These are phyloP conservation scores for Metahyphopichia silvanorum DNA, from an alignment of 805 yeast species.

Conservation along the genomic window DNA sequence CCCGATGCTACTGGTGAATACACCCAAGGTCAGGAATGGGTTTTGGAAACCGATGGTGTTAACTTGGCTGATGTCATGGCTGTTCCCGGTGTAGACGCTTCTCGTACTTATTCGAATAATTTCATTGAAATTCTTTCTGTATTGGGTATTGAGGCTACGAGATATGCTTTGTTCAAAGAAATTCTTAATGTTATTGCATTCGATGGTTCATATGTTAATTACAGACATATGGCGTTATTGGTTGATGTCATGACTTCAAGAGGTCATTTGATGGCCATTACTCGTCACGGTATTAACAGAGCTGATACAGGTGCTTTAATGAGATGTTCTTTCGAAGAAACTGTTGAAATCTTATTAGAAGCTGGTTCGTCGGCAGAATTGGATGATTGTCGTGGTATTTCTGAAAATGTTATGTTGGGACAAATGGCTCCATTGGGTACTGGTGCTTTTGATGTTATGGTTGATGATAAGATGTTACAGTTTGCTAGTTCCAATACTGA, in stretches of 20 bases:
- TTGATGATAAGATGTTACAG: conserved; percentile 84
- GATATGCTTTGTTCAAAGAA: conserved; percentile 90
- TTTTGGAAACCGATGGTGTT: conserved; percentile 97
- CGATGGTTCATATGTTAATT: conserved; percentile 99
- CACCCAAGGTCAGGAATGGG: conserved; percentile 93
- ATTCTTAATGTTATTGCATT: conserved; percentile 96
- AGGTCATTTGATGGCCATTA: conserved; percentile 97
- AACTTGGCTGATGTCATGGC: conserved; percentile 93
- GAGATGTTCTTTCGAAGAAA: conserved; percentile 99
- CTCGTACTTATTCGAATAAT: conserved; percentile 91
- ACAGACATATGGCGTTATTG: conserved; percentile 95
- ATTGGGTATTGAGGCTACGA: conserved; percentile 97
- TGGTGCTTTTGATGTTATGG: conserved; percentile 93
- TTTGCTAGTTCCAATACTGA: conserved; percentile 52
- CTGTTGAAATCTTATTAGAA: conserved; percentile 94
- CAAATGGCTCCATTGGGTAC: conserved; percentile 99
- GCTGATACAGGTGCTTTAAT: conserved; percentile 98
- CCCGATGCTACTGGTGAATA: conserved; percentile 85
- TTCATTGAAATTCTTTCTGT: conserved; percentile 94
- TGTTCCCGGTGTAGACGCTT: conserved; percentile 90
- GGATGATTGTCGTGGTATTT: conserved; percentile 98
- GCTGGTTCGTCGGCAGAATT: conserved; percentile 98
- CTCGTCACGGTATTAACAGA: conserved; percentile 99
- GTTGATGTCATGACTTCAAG: conserved; percentile 99
- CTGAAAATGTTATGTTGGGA: conserved; percentile 95